Evolutionary conservation across 148 eudicot genomes (phyloP).

Genomic region (Rhododendron vialii): DNA sequence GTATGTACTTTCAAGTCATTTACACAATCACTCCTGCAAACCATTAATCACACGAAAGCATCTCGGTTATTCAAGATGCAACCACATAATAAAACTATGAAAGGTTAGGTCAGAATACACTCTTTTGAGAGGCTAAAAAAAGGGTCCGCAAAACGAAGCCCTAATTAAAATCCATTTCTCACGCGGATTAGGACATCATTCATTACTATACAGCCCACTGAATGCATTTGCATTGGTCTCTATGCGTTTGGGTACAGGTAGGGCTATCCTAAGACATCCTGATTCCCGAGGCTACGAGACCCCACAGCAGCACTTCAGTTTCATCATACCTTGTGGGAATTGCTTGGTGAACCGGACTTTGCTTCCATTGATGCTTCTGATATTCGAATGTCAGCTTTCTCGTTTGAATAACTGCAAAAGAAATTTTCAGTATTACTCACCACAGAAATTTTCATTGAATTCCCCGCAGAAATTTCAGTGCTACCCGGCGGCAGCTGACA

Average conservation of each 20-base stretch:
- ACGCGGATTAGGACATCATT: neutral
- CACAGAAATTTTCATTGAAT: neutral
- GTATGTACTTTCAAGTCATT: neutral
- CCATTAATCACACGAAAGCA: neutral
- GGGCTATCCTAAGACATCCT: neutral
- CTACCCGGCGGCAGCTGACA: neutral
- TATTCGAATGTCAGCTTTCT: constrained; percentile 44
- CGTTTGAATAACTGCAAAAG: constrained; percentile 43
- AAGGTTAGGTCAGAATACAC: neutral
- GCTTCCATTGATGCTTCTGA: constrained; percentile 28
- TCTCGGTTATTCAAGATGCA: neutral
- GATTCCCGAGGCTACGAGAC: neutral
- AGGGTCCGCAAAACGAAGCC: neutral
- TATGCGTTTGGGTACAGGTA: neutral
- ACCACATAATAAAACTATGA: neutral
- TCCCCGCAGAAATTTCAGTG: neutral
- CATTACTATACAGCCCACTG: neutral
- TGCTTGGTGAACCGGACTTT: constrained; percentile 10
- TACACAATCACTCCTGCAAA: constrained; percentile 9
- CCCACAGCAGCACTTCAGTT: neutral
- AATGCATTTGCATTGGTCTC: neutral
- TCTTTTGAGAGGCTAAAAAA: neutral
- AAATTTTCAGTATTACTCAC: neutral
- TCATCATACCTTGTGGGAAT: constrained; percentile 18
- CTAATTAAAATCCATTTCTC: neutral